Evolutionary conservation across 2,329 filamentous ascomycete species (phyloP).

Genomic region (Epichloe scottii): DNA sequence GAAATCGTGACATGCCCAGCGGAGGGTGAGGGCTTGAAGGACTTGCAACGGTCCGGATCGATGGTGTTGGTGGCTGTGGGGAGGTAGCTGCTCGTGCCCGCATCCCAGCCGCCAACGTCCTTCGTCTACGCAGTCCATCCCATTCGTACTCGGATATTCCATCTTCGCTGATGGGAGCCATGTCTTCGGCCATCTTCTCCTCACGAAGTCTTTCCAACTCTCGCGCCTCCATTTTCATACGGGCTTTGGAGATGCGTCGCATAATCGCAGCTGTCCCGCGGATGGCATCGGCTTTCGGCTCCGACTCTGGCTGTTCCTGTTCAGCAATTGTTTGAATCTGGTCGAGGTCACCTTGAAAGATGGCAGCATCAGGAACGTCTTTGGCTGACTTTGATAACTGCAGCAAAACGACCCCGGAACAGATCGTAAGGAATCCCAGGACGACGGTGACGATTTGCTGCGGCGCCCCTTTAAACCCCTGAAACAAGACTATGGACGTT

Average conservation of each 20-base stretch:
- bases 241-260: slow-evolving; percentile 62
- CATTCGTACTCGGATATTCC: slow-evolving; percentile 64
- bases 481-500: slow-evolving; percentile 83
- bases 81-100: slow-evolving; percentile 16
- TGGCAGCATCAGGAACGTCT: slow-evolving; percentile 84
- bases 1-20: slow-evolving; percentile 78
- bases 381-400: slow-evolving; percentile 98
- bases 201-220: slow-evolving; percentile 69
- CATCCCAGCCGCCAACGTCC: slow-evolving; percentile 33
- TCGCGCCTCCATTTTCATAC: slow-evolving; percentile 66
- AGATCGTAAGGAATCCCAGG: slow-evolving; percentile 88
- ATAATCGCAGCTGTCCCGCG: slow-evolving; percentile 82
- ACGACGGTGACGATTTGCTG: slow-evolving; percentile 78
- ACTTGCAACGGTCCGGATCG: slow-evolving; percentile 9
- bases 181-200: slow-evolving; percentile 58
- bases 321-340: slow-evolving; percentile 93
- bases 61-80: slow-evolving; percentile 15
- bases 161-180: slow-evolving; percentile 67
- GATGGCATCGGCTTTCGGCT: slow-evolving; percentile 93
- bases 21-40: slow-evolving; percentile 20
- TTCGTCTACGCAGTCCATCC: slow-evolving; percentile 74
- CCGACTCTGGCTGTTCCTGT: slow-evolving; percentile 89
- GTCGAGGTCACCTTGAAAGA: slow-evolving; percentile 86
- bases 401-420: slow-evolving; percentile 78
- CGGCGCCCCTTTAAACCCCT: slow-evolving; percentile 79